These are phyloP conservation scores for Turnera subulata DNA, from an alignment of 345 rosid genomes.

Conservation along the genomic window DNA sequence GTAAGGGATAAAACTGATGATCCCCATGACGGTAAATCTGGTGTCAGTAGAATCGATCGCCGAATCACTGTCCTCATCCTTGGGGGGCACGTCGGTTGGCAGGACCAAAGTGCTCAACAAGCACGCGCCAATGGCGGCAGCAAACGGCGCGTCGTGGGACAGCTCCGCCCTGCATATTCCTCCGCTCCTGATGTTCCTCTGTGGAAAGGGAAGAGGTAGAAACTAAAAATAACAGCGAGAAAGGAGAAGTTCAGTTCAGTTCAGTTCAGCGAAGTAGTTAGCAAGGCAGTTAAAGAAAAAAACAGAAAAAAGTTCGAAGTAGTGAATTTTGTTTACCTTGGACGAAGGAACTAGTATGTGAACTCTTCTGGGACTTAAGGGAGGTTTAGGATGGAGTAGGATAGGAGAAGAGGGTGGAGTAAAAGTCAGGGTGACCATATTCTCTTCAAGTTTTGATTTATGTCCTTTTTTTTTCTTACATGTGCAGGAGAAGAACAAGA, in stretches of 20 bases:
- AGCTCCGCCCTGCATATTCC: conserved; percentile 68
- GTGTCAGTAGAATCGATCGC: conserved; percentile 58
- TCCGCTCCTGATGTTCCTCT: conserved; percentile 19
- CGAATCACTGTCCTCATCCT: conserved; percentile 38
- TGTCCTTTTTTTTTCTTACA: not conserved
- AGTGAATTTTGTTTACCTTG: too few relatives aligned
- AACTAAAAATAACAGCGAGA: not conserved
- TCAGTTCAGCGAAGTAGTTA: too few relatives aligned
- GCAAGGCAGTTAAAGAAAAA: too few relatives aligned
- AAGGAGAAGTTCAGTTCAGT: not conserved
- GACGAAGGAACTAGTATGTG: too few relatives aligned
- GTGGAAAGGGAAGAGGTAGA: conserved; percentile 16
- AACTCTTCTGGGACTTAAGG: too few relatives aligned
- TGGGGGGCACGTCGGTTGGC: conserved; percentile 34
- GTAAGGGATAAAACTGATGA: conserved; percentile 87
- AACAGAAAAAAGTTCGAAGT: too few relatives aligned
- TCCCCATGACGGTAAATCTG: conserved; percentile 84
- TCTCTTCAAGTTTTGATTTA: not conserved
- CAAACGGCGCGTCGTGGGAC: conserved; percentile 62
- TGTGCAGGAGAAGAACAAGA: too few relatives aligned
- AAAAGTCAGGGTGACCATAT: conserved; percentile 16
- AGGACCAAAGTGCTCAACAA: conserved; percentile 68
- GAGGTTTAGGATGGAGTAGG: conserved; percentile 7
- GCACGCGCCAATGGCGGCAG: conserved; percentile 66
- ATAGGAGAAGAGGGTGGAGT: conserved; percentile 5